Evolutionary conservation across 2,329 filamentous ascomycete genomes (phyloP), one percentile per base, ranked within the genome.

Genomic region (Trichophyton equinum): DNA sequence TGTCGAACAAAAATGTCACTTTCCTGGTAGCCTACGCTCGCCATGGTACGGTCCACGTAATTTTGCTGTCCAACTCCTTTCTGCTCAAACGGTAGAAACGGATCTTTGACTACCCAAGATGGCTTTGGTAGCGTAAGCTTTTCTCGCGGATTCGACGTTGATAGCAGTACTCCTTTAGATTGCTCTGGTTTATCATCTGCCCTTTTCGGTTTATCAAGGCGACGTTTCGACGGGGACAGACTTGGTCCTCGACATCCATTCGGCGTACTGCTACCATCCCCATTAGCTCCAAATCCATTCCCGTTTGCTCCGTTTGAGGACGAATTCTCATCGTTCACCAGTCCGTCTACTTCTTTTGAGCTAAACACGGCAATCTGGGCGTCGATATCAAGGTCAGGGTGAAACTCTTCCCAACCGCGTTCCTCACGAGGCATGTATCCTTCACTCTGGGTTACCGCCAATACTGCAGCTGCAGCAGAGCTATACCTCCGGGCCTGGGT

Each of bases 351-450:
- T 65, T 95, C 89, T 64, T 94, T 86, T 1, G 91, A 85, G 57
- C 82, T 84, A 70, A 91, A 91, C 2, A 96, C 79, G 66, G 87
- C 84, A 65, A 96, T 87, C 3, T 82, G 83, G 11, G 82, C 82
- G 61, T 96, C 90, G 57, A 96, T 91, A 75, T 97, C 91, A 59
- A 99, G 82, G 68, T 96, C 89, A 0, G 90, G 91, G 73, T 99
- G 94, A 65, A 97, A 97, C 72, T 99, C 94, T 70, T 96, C 91
- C 91, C 92, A 99, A 59, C 90, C 89, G 64, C 92, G 85, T 77
- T 99, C 94, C 75, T 99, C 94, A 69, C 94, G 83, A 36, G 94
- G 94, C 73, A 99, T 99, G 76, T 97, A 97, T 58, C 92, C 91
- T 77, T 97, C 94, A 68, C 85, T 91, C 71, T 96, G 91, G 67